Base-by-base conservation (phyloP, 768 basidiomycete genomes). In the Austroboletus eburneus region DNA sequence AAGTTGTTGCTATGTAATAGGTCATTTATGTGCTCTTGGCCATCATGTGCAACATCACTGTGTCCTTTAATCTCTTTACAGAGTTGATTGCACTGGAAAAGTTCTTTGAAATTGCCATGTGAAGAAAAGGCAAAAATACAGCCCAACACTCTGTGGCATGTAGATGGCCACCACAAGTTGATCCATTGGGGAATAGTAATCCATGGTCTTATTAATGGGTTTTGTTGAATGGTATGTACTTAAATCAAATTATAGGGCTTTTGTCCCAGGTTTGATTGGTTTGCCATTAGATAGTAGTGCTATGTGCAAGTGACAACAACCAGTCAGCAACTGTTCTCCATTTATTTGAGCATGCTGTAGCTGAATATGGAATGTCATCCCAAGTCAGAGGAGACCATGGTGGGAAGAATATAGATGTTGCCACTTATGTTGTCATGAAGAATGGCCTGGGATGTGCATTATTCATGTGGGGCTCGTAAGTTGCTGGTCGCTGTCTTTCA, bases 121-220 rank as follows among this genome's bases (percentile, higher is more conserved):
- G 3, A 49, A 50, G 14, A 17, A n/a, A 13, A 1, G 42, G 2
- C 27, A 48, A 2, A 49, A 52, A 21, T 63, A 57, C 35, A 46
- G 0, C 52, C 57, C 2, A 57, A 62, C 45, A 32, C 44, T 0
- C 25, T 58, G 0, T 64, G 59, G 62, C 63, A 64, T 32, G n/a
- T 57, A 1, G 58, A 64, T 36, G 56, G 63, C 0, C 59, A 66
- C 46, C 62, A 66, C 42, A 66, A 66, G 17, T 42, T 66, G 0
- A 66, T 66, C 18, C 13, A 22, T 1, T 65, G 56, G 62, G 57
- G 57, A 1, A 48, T 62, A 37, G 57, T 64, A 0, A 63, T 64
- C 13, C 62, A 64, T 41, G 59, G 54, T 0, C 25, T 64, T 9
- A 50, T 65, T 21, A 59, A 69, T 44, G 64, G 66, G 1, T 65